Conservation (phyloP, 257 asterid genomes). For the Ophiorrhiza pumila region DNA sequence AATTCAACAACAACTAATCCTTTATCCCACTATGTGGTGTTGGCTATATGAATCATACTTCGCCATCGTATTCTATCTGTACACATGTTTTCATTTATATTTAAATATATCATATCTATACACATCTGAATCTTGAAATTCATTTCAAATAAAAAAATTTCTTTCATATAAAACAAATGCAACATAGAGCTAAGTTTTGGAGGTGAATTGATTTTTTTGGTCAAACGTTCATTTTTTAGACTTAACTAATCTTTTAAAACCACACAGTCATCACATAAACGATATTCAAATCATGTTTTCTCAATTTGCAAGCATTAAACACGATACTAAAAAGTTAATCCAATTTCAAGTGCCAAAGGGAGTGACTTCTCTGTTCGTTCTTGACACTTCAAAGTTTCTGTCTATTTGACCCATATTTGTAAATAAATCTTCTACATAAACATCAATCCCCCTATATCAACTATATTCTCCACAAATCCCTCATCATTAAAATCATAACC, state of each 20-base stretch:
- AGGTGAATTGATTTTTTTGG: neutral
- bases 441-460: neutral
- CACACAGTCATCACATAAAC: neutral
- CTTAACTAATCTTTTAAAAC: neutral
- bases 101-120: too few relatives aligned
- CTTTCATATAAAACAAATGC: neutral
- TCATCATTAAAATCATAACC: neutral
- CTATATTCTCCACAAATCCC: neutral
- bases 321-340: neutral
- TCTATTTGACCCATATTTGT: neutral
- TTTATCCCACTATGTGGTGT: too few relatives aligned
- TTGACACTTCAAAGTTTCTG: neutral
- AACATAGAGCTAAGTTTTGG: neutral
- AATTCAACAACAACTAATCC: too few relatives aligned
- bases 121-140: neutral
- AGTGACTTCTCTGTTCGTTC: neutral
- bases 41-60: too few relatives aligned
- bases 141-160: neutral
- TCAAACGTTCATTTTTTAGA: neutral
- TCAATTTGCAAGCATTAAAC: neutral
- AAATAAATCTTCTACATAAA: neutral
- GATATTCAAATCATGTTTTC: neutral
- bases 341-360: neutral
- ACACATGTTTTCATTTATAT: too few relatives aligned
- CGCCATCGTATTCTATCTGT: too few relatives aligned